Conservation (phyloP, 495 filamentous ascomycete species). For the Platismatia glauca region DNA sequence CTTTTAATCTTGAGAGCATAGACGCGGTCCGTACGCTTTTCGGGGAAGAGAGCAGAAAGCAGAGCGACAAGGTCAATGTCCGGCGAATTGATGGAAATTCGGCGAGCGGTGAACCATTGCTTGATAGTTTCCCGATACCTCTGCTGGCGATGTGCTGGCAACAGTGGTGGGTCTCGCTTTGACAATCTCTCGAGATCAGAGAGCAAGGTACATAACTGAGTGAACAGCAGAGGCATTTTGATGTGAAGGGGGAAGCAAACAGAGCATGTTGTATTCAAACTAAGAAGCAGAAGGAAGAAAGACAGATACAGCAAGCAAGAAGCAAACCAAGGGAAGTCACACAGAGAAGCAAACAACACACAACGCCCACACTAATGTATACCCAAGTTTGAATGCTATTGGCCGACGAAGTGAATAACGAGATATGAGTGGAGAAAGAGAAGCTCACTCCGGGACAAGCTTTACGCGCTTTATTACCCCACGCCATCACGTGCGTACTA, state of each 20-base stretch:
- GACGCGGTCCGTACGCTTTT: constrained; percentile 64
- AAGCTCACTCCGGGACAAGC: not conserved
- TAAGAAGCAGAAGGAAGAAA: not conserved
- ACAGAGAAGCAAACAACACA: not conserved
- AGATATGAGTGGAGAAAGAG: not conserved
- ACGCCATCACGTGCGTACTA: not conserved
- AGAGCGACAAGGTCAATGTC: constrained; percentile 49
- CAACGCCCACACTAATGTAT: not conserved
- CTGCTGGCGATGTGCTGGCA: constrained; percentile 17
- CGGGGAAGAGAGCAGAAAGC: constrained; percentile 65
- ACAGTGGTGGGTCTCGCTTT: constrained; percentile 19
- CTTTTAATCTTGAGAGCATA: constrained; percentile 54
- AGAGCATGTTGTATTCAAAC: not conserved
- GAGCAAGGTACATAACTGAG: constrained; percentile 51
- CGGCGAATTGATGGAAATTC: constrained; percentile 39
- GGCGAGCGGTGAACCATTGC: constrained; percentile 55
- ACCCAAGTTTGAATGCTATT: not conserved
- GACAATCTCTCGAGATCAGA: constrained; percentile 41
- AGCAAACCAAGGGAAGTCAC: not conserved
- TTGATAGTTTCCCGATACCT: constrained; percentile 28
- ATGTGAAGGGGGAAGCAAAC: not conserved
- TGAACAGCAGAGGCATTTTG: constrained; percentile 55
- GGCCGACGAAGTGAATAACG: not conserved
- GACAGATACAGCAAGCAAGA: not conserved
- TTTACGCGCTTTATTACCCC: not conserved